Base-by-base conservation (phyloP, 768 basidiomycete species). In the Mycena sanguinolenta region DNA sequence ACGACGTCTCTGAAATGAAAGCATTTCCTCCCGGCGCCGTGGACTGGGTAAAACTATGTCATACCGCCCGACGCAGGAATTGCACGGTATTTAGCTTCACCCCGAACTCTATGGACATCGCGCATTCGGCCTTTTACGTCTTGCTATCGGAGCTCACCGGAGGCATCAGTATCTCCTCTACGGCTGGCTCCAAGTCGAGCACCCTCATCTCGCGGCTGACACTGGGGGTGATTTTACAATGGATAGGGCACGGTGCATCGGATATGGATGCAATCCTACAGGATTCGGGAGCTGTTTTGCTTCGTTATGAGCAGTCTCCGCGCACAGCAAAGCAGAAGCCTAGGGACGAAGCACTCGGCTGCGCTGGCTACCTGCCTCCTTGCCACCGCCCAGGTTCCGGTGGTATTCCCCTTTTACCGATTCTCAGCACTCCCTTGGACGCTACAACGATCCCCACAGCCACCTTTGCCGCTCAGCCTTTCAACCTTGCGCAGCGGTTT, bases 21-120 rank as follows among this genome's bases (percentile, higher is more conserved):
- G 77, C 77, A 4, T 77, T 77, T 39, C 74, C 75, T 16, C 21
- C 68, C 19, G 73, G 73, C 42, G 74, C 76, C 0, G 74, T 74
- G 4, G 78, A 79, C 65, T 79, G 77, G 78, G 76, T 79, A 27
- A 76, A 78, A 34, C 58, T 79, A n/a, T 74, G 65, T 28, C 68
- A 70, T 32, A 72, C 72, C 36, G 76, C 74, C 46, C 65, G 69
- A n/a, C 64, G 65, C 30, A 54, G 73, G 34, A 74, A 75, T 50
- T 75, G 75, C 46, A 75, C 74, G 14, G 67, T 77, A 10, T 79
- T 79, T 62, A 69, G 66, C 13, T 77, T 77, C 67, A 67, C 71
- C 6, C 71, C 73, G 10, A 59, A 30, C 6, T 44, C 65, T 25
- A 61, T 75, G 65, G 58, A 65, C 0, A 8, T 44, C 23, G 23